These are phyloP conservation scores for Diaporthe citrichinensis DNA, from an alignment of 2,329 filamentous ascomycete genomes.

Conservation along the genomic window DNA sequence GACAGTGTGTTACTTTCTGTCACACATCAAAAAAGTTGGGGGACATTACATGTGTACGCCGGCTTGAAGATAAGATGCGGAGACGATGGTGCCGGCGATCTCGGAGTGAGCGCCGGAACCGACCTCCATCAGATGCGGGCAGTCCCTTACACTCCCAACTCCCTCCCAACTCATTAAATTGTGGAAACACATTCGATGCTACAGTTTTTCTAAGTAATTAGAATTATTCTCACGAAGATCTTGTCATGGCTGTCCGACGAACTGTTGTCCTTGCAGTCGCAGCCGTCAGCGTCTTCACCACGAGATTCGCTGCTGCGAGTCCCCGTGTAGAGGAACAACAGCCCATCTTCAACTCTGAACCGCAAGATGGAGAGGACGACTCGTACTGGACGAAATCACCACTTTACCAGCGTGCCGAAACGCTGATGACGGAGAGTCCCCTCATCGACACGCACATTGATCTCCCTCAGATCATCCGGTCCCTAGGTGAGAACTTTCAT, in stretches of 20 bases:
- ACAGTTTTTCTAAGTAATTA: too few species aligned
- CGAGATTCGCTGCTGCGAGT: conserved; percentile 11
- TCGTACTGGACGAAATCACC: conserved; percentile 29
- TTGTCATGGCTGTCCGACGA: neutral
- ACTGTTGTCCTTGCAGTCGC: neutral
- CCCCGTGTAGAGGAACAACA: conserved; percentile 24
- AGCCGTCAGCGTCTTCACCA: neutral
- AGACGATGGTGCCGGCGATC: conserved; percentile 1
- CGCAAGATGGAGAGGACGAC: neutral
- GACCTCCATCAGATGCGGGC: conserved; percentile 3
- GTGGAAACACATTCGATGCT: neutral
- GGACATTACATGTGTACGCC: neutral
- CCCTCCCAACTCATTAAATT: neutral
- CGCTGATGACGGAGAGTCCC: conserved; percentile 42
- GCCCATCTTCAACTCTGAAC: conserved; percentile 5
- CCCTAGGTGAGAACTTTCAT: conserved; percentile 42
- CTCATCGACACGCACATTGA: conserved; percentile 56
- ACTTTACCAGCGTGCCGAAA: conserved; percentile 1
- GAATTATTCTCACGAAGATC: neutral
- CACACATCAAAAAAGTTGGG: neutral
- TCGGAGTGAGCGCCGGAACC: conserved; percentile 1
- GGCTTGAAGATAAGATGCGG: conserved; percentile 11
- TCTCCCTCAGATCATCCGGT: conserved; percentile 46
- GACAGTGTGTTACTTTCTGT: neutral
- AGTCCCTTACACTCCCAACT: neutral